Evolutionary conservation across 1,139 yeast genomes (phyloP).

Genomic region (Blastobotrys indianensis): DNA sequence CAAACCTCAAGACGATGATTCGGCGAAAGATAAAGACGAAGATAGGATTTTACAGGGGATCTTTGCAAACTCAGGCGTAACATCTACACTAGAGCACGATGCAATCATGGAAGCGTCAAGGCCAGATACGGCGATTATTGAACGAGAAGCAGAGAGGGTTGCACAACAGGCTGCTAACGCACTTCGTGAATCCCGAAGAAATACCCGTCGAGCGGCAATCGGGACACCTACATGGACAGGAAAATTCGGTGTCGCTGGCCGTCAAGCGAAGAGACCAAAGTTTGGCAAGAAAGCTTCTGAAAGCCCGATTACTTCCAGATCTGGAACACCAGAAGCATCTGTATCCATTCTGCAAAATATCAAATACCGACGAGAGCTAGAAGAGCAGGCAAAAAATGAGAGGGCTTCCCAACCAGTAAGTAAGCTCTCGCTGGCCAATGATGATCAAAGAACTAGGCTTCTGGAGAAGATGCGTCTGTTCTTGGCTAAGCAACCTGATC

Average conservation of each 20-base stretch:
- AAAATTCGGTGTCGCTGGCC: conserved; percentile 77
- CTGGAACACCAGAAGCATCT: conserved; percentile 12
- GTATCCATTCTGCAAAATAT: conserved; percentile 26
- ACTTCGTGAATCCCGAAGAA: conserved; percentile 57
- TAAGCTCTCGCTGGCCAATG: conserved; percentile 7
- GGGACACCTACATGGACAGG: conserved; percentile 99
- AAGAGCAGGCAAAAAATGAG: conserved; percentile 15
- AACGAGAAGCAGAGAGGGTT: conserved; percentile 67
- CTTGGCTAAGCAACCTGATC: conserved; percentile 27
- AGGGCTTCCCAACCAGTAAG: conserved; percentile 7
- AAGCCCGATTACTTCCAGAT: conserved; percentile 2
- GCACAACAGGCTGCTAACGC: conserved; percentile 78
- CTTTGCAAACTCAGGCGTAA: conserved; percentile 67
- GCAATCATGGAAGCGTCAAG: conserved; percentile 56
- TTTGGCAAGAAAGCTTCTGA: no score
- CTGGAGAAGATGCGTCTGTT: conserved; percentile 30
- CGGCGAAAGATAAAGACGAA: conserved; percentile 37
- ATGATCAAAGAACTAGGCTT: conserved; percentile 23
- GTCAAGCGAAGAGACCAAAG: not conserved
- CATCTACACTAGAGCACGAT: conserved; percentile 74
- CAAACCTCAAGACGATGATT: conserved; percentile 39
- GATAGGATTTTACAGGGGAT: conserved; percentile 67
- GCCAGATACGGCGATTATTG: conserved; percentile 53
- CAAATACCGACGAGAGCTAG: conserved; percentile 27
- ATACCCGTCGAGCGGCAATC: conserved; percentile 56